A percentile compares a stretch with the other conserved stretches of the same genome.
Conservation (phyloP, 2,329 filamentous ascomycete species). For the Trichothecium sympodiale region DNA sequence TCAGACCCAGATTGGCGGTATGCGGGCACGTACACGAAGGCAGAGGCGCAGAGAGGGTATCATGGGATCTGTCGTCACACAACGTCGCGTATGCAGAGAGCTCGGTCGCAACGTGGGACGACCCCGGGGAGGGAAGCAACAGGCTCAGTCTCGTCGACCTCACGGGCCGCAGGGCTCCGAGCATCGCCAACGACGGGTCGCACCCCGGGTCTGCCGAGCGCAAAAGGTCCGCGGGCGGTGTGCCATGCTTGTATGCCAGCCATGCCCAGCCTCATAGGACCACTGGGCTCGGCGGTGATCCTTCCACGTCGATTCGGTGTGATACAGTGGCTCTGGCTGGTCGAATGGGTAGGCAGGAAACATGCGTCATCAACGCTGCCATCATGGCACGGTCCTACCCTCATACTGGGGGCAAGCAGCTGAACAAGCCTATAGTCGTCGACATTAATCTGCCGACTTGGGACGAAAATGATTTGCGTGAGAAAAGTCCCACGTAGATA, state of each 20-base stretch:
- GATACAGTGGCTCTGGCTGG: slow-evolving; percentile 28
- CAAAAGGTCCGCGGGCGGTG: no score
- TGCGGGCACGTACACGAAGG: slow-evolving; percentile 65
- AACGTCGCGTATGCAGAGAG: slow-evolving; percentile 34
- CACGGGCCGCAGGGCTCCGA: slow-evolving; percentile 29
- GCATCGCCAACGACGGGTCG: slow-evolving; percentile 37
- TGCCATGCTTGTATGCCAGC: slow-evolving; percentile 2
- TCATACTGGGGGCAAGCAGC: slow-evolving; percentile 47
- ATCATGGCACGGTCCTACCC: slow-evolving; percentile 60
- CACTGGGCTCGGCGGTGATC: slow-evolving; percentile 26
- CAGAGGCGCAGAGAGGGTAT: slow-evolving; percentile 50
- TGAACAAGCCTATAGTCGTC: slow-evolving; percentile 76
- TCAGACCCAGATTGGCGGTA: slow-evolving; percentile 53
- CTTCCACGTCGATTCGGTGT: slow-evolving; percentile 26
- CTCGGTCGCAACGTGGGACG: slow-evolving; percentile 38
- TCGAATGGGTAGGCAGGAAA: slow-evolving; percentile 46
- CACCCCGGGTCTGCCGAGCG: slow-evolving; percentile 8
- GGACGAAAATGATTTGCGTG: slow-evolving; percentile 7
- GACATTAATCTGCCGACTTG: slow-evolving; percentile 60
- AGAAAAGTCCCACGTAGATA: no score
- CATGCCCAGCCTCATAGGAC: slow-evolving; percentile 13
- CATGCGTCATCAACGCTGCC: slow-evolving; percentile 70
- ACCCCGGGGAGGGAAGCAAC: slow-evolving; percentile 38
- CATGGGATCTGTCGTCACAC: slow-evolving; percentile 39
- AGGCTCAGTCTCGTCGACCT: slow-evolving; percentile 56